Base-by-base conservation (phyloP, 73 alveolate species). In the Durusdinium trenchii region DNA sequence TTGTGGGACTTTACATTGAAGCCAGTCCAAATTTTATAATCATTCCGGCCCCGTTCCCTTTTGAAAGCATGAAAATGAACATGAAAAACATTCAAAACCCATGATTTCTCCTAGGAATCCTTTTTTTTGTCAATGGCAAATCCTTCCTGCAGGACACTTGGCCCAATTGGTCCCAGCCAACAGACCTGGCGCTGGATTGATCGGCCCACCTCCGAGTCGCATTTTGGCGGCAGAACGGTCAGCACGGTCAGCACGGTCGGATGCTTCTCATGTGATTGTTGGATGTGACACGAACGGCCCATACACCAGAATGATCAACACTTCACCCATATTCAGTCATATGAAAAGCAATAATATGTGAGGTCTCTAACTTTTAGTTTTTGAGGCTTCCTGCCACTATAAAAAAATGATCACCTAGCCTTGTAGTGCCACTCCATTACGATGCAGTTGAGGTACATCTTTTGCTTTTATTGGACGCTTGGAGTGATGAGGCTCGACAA, bases 181-280 rank as follows among this genome's bases (percentile, higher is more conserved):
- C 20, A 28, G 67, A 45, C 82, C 43, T 87, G 96, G 96, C 84
- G 96, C 10, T 87, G 96, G 96, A 67, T 87, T 67, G 96, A 87
- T 38, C 48, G 96, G 50, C 96, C 96, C 46, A 87, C 96, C 12
- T 87, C 96, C 42, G 96, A 87, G 96, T 87, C 96, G 96, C 43
- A 10, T 23, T 85, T 87, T 30, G 96, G 71, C n/a, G 32, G 36
- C 48, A 6, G 35, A 51, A 42, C 26, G 38, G 9, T 64, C n/a
- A 3, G 42, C 28, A 10, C 79, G n/a, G n/a, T n/a, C n/a, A n/a
- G n/a, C n/a, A n/a, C n/a, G n/a, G n/a, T n/a, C n/a, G n/a, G n/a
- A n/a, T n/a, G n/a, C n/a, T n/a, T n/a, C n/a, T n/a, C n/a, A n/a
- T n/a, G n/a, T n/a, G n/a, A n/a, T n/a, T n/a, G n/a, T n/a, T n/a